Evolutionary conservation across 768 basidiomycete genomes (phyloP).

Genomic region (Leccinum fibrillosum): DNA sequence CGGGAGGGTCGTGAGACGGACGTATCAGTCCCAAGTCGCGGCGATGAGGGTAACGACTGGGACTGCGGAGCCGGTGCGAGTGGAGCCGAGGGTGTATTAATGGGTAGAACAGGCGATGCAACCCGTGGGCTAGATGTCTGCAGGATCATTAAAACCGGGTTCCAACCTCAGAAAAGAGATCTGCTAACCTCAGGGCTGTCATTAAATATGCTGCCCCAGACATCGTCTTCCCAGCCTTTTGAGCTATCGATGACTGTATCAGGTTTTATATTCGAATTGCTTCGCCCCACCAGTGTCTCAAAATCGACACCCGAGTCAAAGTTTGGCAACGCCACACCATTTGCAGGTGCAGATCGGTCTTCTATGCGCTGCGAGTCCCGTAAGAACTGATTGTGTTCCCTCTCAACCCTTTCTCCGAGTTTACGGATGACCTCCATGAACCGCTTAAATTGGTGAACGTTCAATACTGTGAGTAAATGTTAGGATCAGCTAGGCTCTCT

Average conservation of each 20-base stretch:
- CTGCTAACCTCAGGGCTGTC: conserved; percentile 32
- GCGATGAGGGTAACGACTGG: conserved; percentile 40
- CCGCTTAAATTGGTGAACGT: conserved; percentile 81
- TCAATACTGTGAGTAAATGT: conserved; percentile 51
- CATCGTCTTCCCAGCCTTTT: conserved; percentile 73
- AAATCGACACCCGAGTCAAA: conserved; percentile 71
- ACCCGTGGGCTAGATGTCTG: conserved; percentile 17
- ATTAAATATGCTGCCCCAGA: conserved; percentile 79
- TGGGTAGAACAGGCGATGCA: conserved; percentile 12
- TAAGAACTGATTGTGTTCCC: conserved; percentile 89
- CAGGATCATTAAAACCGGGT: conserved; percentile 2
- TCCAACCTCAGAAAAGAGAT: not conserved
- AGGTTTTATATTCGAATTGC: conserved; percentile 44
- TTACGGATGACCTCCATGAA: conserved; percentile 86
- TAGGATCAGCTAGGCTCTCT: not conserved
- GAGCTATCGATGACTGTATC: conserved; percentile 38
- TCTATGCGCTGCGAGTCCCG: conserved; percentile 91
- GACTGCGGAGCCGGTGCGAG: conserved; percentile 16
- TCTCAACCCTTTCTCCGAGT: conserved; percentile 82
- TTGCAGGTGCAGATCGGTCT: conserved; percentile 57
- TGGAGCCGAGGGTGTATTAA: conserved; percentile 13
- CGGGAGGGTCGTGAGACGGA: conserved; percentile 34
- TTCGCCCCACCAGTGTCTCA: conserved; percentile 75
- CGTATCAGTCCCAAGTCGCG: conserved; percentile 32
- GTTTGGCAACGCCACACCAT: conserved; percentile 36